Evolutionary conservation across 176 grass and related monocot species (phyloP).

Genomic region (Tillandsia fasciculata): DNA sequence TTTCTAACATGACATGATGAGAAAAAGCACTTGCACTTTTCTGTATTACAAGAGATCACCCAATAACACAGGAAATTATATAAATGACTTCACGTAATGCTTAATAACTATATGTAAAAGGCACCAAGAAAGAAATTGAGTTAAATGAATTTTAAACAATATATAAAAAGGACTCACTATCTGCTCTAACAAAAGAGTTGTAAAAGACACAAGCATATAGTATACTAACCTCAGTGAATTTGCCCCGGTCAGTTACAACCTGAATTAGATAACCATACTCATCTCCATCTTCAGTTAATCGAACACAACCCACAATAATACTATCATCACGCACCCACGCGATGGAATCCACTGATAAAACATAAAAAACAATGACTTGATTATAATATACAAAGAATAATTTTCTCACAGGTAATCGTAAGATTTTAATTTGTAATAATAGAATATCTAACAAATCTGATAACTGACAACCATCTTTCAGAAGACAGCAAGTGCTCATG

Average conservation of each 20-base stretch:
- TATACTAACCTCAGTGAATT: constrained; percentile 65
- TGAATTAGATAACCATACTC: constrained; percentile 81
- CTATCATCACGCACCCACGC: constrained; percentile 71
- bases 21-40: too few relatives aligned
- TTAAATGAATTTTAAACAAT: not conserved
- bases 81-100: too few relatives aligned
- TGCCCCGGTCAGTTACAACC: constrained; percentile 49
- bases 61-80: too few relatives aligned
- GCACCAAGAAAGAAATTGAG: not conserved
- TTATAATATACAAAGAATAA: not conserved
- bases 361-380: constrained; percentile 5
- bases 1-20: too few relatives aligned
- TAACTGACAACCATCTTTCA: constrained; percentile 15
- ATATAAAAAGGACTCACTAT: not conserved
- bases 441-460: not conserved
- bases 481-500: not conserved
- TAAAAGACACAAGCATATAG: constrained; percentile 1
- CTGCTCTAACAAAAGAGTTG: not conserved
- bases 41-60: too few relatives aligned
- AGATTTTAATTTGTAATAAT: too few relatives aligned
- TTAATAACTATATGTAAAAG: not conserved
- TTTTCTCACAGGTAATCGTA: too few relatives aligned
- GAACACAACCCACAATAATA: constrained; percentile 65
- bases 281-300: constrained; percentile 59
- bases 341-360: constrained; percentile 75